A percentile compares a stretch with the other conserved stretches of the same genome.
These are phyloP conservation scores for Sporothrix humicola DNA, from an alignment of 2,329 filamentous ascomycete species.

Conservation along the genomic window DNA sequence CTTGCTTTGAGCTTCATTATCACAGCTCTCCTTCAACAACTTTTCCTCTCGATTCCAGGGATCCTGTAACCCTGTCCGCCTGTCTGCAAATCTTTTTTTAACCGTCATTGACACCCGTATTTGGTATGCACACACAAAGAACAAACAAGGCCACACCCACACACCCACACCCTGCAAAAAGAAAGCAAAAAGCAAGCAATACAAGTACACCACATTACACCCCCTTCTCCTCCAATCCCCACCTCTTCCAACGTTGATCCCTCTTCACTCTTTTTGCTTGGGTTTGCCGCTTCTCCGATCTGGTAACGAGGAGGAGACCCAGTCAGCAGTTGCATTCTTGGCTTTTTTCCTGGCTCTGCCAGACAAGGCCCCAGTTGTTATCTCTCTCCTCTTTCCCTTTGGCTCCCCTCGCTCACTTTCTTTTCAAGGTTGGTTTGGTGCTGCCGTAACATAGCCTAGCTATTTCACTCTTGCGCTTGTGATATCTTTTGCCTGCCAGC, in stretches of 20 bases:
- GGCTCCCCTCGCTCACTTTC: not conserved
- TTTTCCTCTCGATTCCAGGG: slow-evolving; percentile 16
- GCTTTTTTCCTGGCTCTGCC: not conserved
- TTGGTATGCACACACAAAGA: not conserved
- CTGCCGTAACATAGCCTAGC: slow-evolving; percentile 5
- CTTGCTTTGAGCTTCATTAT: too few species aligned
- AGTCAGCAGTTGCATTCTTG: slow-evolving; percentile 16
- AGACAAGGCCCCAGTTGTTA: not conserved
- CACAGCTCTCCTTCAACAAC: not conserved
- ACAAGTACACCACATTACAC: not conserved
- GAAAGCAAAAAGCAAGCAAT: not conserved
- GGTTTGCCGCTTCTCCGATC: too few species aligned
- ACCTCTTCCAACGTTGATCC: slow-evolving; percentile 8
- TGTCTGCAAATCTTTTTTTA: slow-evolving; percentile 28
- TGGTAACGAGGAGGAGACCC: not conserved
- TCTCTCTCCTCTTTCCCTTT: slow-evolving; percentile 8
- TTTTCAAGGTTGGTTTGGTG: not conserved
- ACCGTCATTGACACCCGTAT: slow-evolving; percentile 1
- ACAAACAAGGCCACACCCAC: not conserved
- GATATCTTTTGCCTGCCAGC: not conserved
- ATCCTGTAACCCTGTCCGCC: slow-evolving; percentile 28
- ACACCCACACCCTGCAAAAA: not conserved
- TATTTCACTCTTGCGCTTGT: slow-evolving; percentile 29
- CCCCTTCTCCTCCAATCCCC: slow-evolving; percentile 17
- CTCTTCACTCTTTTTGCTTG: slow-evolving; percentile 1